Base-by-base conservation (phyloP, 331 rosid genomes). In the Erythrophleum ivorense region DNA sequence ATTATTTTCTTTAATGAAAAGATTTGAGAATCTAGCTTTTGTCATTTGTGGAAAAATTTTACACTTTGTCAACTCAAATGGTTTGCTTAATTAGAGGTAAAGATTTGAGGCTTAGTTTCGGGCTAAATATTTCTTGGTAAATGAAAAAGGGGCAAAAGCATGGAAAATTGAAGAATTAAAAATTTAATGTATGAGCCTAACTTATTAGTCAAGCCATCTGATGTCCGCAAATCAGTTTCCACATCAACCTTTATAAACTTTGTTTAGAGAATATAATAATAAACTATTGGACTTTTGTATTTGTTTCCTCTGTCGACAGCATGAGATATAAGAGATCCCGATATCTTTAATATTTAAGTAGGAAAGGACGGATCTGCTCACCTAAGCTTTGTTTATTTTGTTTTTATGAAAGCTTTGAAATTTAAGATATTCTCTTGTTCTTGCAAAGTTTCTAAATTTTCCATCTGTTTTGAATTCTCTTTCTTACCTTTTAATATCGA, bases 361-460 rank as follows among this genome's bases (percentile, higher is more conserved):
- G 70, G 82, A 64, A 53, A 80, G 65, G 53, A 41, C 73, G 52
- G 48, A 76, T 82, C 64, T 52, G 67, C 78, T 54, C 12, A 21
- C 57, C 34, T 33, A 41, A 19, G 63, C 29, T 33, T 53, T 34
- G 1, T 11, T 36, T 9, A 53, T 73, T 41, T 52, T 52, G 18
- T 62, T 73, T 41, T 53, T 34, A 21, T 62, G 1, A 5, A 45
- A 68, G 21, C 68, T 15, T 82, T 57, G 62, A 65, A 71, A 58
- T 60, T 65, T 54, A 3, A 31, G 45, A 21, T n/a, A 21, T 45
- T 33, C 19, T 49, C 71, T n/a, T 38, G 62, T 55, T 66, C 9
- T 66, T 73, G 46, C 54, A 43, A 33, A 73, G 9, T 58, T 34
- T 55, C 40, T 31, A 21, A n/a, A 34, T 18, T 24, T 24, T 16